A percentile compares a stretch with the other conserved stretches of the same genome.
These are phyloP conservation scores for Boeremia lycopersici DNA, from an alignment of 2,329 filamentous ascomycete genomes.

Conservation along the genomic window DNA sequence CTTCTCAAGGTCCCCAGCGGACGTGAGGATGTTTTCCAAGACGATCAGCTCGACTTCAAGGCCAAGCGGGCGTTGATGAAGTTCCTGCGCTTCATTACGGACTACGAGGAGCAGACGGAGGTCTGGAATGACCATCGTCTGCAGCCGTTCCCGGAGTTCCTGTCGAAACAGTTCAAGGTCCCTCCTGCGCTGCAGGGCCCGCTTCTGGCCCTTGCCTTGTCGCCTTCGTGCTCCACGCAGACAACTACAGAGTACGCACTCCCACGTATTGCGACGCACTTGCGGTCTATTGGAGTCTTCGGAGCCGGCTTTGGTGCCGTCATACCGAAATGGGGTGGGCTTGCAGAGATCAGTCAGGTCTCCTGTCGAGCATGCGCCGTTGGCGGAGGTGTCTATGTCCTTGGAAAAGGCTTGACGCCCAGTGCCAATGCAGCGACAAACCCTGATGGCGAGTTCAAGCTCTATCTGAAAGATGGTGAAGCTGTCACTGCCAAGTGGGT, in stretches of 20 bases:
- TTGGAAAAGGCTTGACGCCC: conserved; percentile 68
- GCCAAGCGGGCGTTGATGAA: conserved; percentile 91
- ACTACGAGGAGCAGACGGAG: conserved; percentile 67
- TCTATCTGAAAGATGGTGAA: conserved; percentile 64
- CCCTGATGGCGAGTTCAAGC: conserved; percentile 40
- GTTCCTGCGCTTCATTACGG: conserved; percentile 84
- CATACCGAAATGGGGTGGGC: conserved; percentile 89
- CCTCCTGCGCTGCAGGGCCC: conserved; percentile 70
- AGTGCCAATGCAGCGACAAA: conserved; percentile 5
- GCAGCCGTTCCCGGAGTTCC: conserved; percentile 63
- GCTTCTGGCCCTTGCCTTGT: conserved; percentile 74
- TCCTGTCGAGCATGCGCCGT: conserved; percentile 90
- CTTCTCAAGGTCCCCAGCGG: conserved; percentile 82
- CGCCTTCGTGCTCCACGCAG: conserved; percentile 60
- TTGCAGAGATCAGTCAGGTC: conserved; percentile 88
- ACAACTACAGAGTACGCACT: conserved; percentile 73
- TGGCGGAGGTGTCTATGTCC: conserved; percentile 87
- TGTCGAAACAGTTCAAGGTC: conserved; percentile 59
- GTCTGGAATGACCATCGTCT: conserved; percentile 65
- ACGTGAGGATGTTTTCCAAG: conserved; percentile 88
- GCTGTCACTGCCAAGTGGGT: conserved; percentile 62
- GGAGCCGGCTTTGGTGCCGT: conserved; percentile 89
- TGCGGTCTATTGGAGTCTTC: conserved; percentile 85
- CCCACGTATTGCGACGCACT: conserved; percentile 74
- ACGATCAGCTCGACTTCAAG: conserved; percentile 74